phyloP scores from a whole-genome alignment of 257 asterid genomes.

The Ilex aquifolium region DNA sequence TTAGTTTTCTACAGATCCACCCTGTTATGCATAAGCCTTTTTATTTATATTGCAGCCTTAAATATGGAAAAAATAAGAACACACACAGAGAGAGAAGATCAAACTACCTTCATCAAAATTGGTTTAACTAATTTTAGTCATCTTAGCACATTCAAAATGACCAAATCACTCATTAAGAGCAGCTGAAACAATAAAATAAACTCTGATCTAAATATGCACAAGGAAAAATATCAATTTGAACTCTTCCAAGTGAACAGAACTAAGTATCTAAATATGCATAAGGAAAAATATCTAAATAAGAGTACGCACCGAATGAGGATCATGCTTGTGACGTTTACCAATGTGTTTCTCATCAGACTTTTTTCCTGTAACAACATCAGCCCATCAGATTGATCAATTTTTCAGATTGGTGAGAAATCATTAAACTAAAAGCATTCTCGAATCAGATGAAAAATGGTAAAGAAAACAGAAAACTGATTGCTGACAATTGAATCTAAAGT shows the following conservation, averaged over 20 bases:
- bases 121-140: no score
- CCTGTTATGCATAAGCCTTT: no score
- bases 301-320: constrained; percentile 45
- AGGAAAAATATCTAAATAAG: neutral
- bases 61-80: no score
- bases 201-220: neutral
- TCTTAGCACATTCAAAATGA: no score
- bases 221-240: neutral
- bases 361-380: constrained; percentile 42
- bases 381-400: constrained; percentile 11
- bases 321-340: constrained; percentile 46
- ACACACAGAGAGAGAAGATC: no score
- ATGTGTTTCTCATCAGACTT: constrained; percentile 55
- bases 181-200: no score
- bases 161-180: neutral
- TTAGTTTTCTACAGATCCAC: no score
- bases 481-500: no score
- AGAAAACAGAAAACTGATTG: no score
- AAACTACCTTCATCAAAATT: no score
- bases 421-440: constrained; percentile 3
- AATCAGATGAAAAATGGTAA: neutral
- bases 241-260: neutral
- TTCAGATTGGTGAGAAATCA: constrained; percentile 10
- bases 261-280: neutral
- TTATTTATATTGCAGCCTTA: no score